phyloP scores from a whole-genome alignment of 805 yeast genomes.

The Kazachstania taianensis region DNA sequence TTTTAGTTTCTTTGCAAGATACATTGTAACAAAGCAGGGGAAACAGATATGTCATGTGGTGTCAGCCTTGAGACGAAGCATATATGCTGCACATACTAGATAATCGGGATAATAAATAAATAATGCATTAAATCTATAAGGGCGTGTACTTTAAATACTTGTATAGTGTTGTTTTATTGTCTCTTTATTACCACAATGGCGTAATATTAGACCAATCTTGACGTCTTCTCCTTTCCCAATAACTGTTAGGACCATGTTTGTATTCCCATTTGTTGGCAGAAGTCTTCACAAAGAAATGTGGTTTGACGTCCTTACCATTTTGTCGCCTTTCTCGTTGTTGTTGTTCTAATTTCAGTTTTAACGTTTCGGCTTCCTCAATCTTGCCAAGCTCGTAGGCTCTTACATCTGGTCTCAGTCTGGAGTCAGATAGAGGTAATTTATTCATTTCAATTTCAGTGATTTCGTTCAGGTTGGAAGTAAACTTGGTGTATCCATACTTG shows the following conservation, averaged over 20 bases:
- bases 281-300: slow-evolving; percentile 49
- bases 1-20: too few relatives aligned
- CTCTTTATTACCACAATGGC: slow-evolving; percentile 50
- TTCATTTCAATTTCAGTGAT: slow-evolving; percentile 61
- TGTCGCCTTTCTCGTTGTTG: slow-evolving; percentile 70
- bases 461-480: slow-evolving; percentile 73
- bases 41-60: too few relatives aligned
- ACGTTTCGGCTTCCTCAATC: slow-evolving; percentile 57
- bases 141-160: neutral
- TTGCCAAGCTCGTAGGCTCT: slow-evolving; percentile 59
- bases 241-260: slow-evolving; percentile 48
- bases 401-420: slow-evolving; percentile 84
- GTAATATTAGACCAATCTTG: slow-evolving; percentile 50
- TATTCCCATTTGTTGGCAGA: slow-evolving; percentile 42
- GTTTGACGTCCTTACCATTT: slow-evolving; percentile 40
- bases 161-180: neutral
- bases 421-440: slow-evolving; percentile 71
- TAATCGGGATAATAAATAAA: too few relatives aligned
- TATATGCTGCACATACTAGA: too few relatives aligned
- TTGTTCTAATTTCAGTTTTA: slow-evolving; percentile 65
- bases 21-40: too few relatives aligned
- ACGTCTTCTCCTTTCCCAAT: slow-evolving; percentile 69
- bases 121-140: too few relatives aligned
- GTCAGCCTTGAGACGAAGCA: too few relatives aligned
- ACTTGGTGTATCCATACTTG: slow-evolving; percentile 80